Conservation (phyloP, 257 asterid species). For the Sherardia arvensis region DNA sequence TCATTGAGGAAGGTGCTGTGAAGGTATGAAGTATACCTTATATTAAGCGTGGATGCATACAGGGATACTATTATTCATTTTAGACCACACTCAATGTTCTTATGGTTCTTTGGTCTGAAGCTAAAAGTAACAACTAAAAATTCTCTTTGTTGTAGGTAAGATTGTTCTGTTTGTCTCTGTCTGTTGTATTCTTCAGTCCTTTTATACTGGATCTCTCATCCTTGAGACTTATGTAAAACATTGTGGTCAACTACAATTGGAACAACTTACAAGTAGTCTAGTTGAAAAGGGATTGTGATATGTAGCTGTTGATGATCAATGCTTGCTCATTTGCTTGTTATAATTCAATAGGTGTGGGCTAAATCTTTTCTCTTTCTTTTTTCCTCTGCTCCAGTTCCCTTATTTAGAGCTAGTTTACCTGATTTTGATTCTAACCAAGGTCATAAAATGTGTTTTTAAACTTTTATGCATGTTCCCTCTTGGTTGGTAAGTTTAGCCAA, state of each 20-base stretch:
- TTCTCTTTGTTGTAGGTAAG: background rate
- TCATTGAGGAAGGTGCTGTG: constrained; percentile 42
- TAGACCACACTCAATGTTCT: background rate
- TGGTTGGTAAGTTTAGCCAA: background rate
- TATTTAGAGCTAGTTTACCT: background rate
- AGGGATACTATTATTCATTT: background rate
- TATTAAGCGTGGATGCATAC: background rate
- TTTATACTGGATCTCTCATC: background rate
- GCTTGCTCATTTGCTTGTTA: background rate
- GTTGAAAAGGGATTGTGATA: too few relatives aligned
- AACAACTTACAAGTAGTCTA: background rate
- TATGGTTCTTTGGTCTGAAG: background rate
- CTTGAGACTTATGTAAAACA: background rate
- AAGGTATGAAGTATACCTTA: constrained; percentile 24
- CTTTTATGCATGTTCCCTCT: background rate
- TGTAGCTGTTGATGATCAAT: background rate
- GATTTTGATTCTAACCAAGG: background rate
- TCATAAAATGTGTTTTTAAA: background rate
- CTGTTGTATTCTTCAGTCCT: background rate
- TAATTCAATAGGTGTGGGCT: too few relatives aligned
- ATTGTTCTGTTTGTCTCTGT: background rate
- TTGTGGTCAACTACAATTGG: background rate
- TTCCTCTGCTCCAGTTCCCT: background rate
- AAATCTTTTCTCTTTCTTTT: too few relatives aligned
- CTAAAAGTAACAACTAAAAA: background rate